Evolutionary conservation across 202 grass and related monocot species (phyloP).

Genomic region (Saccharum hybrid): DNA sequence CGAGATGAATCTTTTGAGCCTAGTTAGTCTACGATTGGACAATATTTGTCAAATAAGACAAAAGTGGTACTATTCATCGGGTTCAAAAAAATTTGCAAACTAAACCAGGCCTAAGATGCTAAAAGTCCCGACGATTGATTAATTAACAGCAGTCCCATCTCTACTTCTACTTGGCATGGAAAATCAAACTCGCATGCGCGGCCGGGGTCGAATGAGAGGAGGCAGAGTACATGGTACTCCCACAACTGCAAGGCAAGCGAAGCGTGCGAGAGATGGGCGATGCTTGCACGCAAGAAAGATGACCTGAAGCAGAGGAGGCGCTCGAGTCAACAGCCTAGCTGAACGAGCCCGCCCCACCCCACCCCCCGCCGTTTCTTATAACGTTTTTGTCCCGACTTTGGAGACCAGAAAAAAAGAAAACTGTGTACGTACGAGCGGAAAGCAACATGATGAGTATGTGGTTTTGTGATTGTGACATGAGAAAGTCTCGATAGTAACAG

Average conservation of each 20-base stretch:
- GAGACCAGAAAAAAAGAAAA: too few relatives aligned
- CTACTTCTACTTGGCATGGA: too few relatives aligned
- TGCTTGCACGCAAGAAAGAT: conserved; percentile 27
- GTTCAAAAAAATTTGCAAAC: too few relatives aligned
- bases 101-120: too few relatives aligned
- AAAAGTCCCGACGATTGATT: too few relatives aligned
- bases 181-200: background rate
- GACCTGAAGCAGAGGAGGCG: background rate
- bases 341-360: background rate
- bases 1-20: too few relatives aligned
- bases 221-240: background rate
- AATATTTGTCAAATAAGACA: too few relatives aligned
- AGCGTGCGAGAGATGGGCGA: conserved; percentile 33
- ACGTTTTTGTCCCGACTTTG: too few relatives aligned
- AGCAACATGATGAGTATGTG: background rate
- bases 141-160: too few relatives aligned
- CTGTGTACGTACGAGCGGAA: background rate
- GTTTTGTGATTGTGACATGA: background rate
- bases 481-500: background rate
- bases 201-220: background rate
- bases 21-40: too few relatives aligned
- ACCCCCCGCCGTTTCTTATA: background rate
- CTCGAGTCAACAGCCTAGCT: conserved; percentile 17
- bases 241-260: conserved; percentile 4
- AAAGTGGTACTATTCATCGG: too few relatives aligned